Percentiles rank a stretch among this genome's conserved stretches.
phyloP scores from a whole-genome alignment of 208 protist species.

The Leishmania mexicana region DNA sequence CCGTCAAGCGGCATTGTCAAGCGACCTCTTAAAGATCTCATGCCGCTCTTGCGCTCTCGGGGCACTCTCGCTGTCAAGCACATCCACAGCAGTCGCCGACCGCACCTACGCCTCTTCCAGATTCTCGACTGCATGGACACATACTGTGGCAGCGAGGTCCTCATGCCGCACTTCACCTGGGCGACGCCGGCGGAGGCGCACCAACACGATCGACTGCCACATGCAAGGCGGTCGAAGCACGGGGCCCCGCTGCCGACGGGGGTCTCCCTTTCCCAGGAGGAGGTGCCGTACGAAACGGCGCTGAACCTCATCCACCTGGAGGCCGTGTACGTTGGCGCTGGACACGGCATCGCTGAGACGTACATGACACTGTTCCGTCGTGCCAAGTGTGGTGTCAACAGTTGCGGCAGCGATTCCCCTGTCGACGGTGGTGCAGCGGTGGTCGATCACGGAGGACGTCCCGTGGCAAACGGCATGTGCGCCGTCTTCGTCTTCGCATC shows the following conservation, averaged over 20 bases:
- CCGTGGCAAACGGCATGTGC: constrained; percentile 52
- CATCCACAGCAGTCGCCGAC: constrained; percentile 29
- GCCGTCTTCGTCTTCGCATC: constrained; percentile 57
- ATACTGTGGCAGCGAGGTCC: constrained; percentile 36
- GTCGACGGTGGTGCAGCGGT: constrained; percentile 18
- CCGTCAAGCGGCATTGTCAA: constrained; percentile 41
- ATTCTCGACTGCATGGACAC: constrained; percentile 53
- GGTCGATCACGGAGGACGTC: constrained; percentile 38
- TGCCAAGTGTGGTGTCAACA: neutral
- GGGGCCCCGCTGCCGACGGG: constrained; percentile 33
- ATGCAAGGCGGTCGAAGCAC: neutral
- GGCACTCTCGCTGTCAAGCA: constrained; percentile 53
- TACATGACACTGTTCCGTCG: constrained; percentile 24
- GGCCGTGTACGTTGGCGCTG: constrained; percentile 44
- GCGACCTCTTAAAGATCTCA: constrained; percentile 52
- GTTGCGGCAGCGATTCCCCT: neutral
- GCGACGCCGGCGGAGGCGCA: constrained; percentile 10
- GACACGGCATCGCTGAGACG: constrained; percentile 17
- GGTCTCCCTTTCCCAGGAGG: constrained; percentile 27
- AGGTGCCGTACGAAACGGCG: constrained; percentile 34
- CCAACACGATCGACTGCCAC: constrained; percentile 8
- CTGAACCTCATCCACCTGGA: constrained; percentile 51
- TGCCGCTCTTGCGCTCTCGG: constrained; percentile 54
- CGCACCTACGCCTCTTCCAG: constrained; percentile 67
- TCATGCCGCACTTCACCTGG: constrained; percentile 81